Evolutionary conservation across 179 eudicot genomes (phyloP), one percentile per base, ranked within the genome.

Genomic region (Silene coronaria): DNA sequence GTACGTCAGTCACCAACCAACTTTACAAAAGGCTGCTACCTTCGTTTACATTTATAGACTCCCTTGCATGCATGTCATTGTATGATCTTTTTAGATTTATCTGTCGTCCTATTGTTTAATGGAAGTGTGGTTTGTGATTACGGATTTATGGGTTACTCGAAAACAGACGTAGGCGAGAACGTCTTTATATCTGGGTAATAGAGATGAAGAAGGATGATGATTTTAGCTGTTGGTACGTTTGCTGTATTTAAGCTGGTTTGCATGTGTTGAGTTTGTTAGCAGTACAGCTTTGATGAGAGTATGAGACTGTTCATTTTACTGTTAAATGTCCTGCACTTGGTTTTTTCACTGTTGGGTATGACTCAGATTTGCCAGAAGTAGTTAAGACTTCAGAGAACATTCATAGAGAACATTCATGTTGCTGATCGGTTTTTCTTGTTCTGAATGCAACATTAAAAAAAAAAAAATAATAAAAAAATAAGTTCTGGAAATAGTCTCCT

Each of bases 371-470:
- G 59, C 42, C 27, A 36, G 58, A 48, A 51, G 12, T 36, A 51
- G 12, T 36, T 36, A 10, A 36, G 45, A 36, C 11, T 34, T 21
- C 59, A 59, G 79, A 69, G 74, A 76, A 76, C 74, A 69, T 38
- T 76, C 68, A 76, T 22, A 59, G 79, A 69, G 74, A 76, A 76
- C 74, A 69, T 38, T 76, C 68, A 76, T 22, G 57, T 36, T 36
- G 45, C 45, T 5, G 8, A 34, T 34, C 38, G 8, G 5, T 34
- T 34, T 34, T 34, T 34, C 38, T 6, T 34, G 38, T 34, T 34
- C 38, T 34, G 38, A n/a, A n/a, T n/a, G n/a, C n/a, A n/a, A n/a
- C n/a, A n/a, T n/a, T n/a, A n/a, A n/a, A n/a, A n/a, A n/a, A n/a
- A n/a, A n/a, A n/a, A n/a, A n/a, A n/a, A n/a, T n/a, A n/a, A n/a